Conservation (phyloP, 306 rosid genomes). For the Lathyrus tuberosus region DNA sequence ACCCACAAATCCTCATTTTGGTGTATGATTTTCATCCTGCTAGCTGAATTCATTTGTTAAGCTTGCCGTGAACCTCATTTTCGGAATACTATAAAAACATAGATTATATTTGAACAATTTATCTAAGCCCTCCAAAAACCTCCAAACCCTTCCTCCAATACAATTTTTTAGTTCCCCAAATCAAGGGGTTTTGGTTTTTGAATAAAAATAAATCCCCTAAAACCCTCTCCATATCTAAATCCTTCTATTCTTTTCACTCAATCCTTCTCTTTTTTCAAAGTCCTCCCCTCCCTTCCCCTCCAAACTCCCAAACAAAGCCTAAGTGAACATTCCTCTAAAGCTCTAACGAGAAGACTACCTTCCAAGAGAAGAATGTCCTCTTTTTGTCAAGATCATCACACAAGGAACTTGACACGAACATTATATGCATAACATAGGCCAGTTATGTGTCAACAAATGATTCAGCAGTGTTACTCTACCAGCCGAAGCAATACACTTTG, state of each 20-base stretch:
- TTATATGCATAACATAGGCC: background rate
- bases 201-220: too few relatives aligned
- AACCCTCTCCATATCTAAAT: too few relatives aligned
- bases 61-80: background rate
- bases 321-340: background rate
- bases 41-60: background rate
- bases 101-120: too few relatives aligned
- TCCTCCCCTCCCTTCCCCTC: too few relatives aligned
- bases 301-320: background rate
- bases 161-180: too few relatives aligned
- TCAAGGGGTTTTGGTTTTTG: too few relatives aligned
- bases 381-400: background rate
- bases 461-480: background rate
- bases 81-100: too few relatives aligned
- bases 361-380: background rate
- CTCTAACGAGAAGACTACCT: slow-evolving; percentile 8
- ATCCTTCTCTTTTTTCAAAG: too few relatives aligned
- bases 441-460: background rate
- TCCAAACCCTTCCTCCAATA: too few relatives aligned
- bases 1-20: background rate
- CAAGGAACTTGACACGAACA: background rate
- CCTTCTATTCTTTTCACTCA: too few relatives aligned
- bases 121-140: too few relatives aligned
- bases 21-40: background rate
- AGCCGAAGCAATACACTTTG: background rate